Percentiles rank a stretch among this genome's conserved stretches.
phyloP scores from a whole-genome alignment of 495 filamentous ascomycete genomes.

The Penicillium odoratum region DNA sequence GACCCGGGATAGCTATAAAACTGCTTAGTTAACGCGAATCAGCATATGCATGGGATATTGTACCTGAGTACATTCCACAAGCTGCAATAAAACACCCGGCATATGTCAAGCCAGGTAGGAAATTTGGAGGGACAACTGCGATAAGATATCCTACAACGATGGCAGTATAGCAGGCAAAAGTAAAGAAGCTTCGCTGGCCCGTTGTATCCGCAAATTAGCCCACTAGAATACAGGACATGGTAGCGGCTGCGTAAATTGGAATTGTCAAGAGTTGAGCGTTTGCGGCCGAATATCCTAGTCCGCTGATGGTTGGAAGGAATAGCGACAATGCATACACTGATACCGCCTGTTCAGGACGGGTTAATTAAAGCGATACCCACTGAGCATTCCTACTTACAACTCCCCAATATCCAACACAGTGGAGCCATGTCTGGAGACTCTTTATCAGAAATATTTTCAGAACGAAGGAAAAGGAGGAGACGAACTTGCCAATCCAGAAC shows the following conservation, averaged over 20 bases:
- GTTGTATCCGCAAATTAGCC: conserved; percentile 13
- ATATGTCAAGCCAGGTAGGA: conserved; percentile 14
- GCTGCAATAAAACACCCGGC: conserved; percentile 12
- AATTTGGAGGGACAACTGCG: conserved; percentile 6
- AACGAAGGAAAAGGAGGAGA: not conserved
- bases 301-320: conserved; percentile 15
- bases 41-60: not conserved
- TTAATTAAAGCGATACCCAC: not conserved
- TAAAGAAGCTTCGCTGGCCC: conserved; percentile 11
- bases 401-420: conserved; percentile 14
- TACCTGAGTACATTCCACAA: conserved; percentile 15
- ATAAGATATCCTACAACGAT: conserved; percentile 13
- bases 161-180: conserved; percentile 10
- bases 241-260: conserved; percentile 12
- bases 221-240: conserved; percentile 10
- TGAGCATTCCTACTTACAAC: conserved; percentile 1
- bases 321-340: conserved; percentile 14
- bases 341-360: not conserved
- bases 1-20: conserved; percentile 11
- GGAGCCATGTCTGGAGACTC: conserved; percentile 3
- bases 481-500: conserved; percentile 12
- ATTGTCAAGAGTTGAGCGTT: conserved; percentile 16
- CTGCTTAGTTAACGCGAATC: not conserved
- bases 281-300: conserved; percentile 9
- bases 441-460: not conserved